Evolutionary conservation across 208 protist species (phyloP).

Genomic region (Trypanosomatidae sp.): DNA sequence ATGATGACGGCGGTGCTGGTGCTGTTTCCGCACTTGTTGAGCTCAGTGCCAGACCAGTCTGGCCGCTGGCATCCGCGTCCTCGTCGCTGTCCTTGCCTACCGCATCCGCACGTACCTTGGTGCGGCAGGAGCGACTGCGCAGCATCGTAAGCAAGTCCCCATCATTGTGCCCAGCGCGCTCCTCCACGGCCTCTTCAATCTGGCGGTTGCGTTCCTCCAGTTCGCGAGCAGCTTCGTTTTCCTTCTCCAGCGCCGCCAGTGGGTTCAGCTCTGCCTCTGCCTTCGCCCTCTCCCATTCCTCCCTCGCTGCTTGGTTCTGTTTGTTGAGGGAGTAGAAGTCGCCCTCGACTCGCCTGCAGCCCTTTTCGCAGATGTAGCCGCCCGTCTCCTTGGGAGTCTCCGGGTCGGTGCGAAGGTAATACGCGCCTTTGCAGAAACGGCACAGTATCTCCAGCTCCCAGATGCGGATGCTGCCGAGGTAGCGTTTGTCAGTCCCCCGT

Average conservation of each 20-base stretch:
- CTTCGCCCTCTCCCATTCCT: slow-evolving; percentile 52
- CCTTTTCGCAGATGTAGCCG: slow-evolving; percentile 69
- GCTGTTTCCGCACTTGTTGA: neutral
- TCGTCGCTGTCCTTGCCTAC: slow-evolving; percentile 8
- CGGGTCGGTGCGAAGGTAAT: slow-evolving; percentile 73
- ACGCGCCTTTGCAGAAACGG: slow-evolving; percentile 65
- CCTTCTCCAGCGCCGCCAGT: slow-evolving; percentile 72
- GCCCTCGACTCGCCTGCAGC: slow-evolving; percentile 64
- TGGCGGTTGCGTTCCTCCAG: slow-evolving; percentile 69
- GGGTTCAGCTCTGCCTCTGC: slow-evolving; percentile 52
- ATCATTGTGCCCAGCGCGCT: slow-evolving; percentile 36
- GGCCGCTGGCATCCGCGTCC: neutral
- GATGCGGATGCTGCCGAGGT: slow-evolving; percentile 64
- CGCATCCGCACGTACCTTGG: neutral
- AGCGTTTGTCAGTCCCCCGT: slow-evolving; percentile 55
- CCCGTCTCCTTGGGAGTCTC: slow-evolving; percentile 82
- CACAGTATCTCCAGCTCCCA: slow-evolving; percentile 83
- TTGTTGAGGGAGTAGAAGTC: slow-evolving; percentile 72
- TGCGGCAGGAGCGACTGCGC: slow-evolving; percentile 16
- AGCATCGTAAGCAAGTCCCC: slow-evolving; percentile 37
- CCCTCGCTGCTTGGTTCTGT: slow-evolving; percentile 55
- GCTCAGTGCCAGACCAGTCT: neutral
- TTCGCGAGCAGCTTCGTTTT: slow-evolving; percentile 63
- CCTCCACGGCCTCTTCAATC: slow-evolving; percentile 68
- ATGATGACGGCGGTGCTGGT: slow-evolving; percentile 2